These are phyloP conservation scores for Ambrosiella cleistominuta DNA, from an alignment of 2,329 filamentous ascomycete species.

Conservation along the genomic window DNA sequence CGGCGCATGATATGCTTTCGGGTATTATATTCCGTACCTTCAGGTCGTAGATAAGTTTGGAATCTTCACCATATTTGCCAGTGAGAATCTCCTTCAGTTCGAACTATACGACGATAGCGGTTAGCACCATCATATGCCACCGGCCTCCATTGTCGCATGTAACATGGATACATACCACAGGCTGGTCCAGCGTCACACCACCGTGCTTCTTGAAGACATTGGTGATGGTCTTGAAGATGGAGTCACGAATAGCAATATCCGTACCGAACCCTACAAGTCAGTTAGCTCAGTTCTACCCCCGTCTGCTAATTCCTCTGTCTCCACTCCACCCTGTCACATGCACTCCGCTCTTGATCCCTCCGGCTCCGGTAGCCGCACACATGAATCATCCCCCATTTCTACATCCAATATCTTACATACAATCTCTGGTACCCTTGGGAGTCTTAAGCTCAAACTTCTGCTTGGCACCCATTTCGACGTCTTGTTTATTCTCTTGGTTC, in stretches of 20 bases:
- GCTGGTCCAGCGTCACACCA: slow-evolving; percentile 62
- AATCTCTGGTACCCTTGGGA: slow-evolving; percentile 83
- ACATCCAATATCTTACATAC: slow-evolving; percentile 22
- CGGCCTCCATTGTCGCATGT: not conserved
- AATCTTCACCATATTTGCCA: slow-evolving; percentile 85
- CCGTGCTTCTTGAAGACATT: slow-evolving; percentile 72
- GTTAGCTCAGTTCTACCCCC: not conserved
- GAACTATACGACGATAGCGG: slow-evolving; percentile 28
- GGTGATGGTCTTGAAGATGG: slow-evolving; percentile 60
- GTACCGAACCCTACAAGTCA: slow-evolving; percentile 41
- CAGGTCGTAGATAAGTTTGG: slow-evolving; percentile 71
- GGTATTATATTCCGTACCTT: slow-evolving; percentile 6
- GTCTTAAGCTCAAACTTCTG: slow-evolving; percentile 59
- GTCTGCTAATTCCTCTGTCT: not conserved
- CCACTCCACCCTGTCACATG: too few species aligned
- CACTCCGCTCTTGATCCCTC: too few species aligned
- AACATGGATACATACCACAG: slow-evolving; percentile 27
- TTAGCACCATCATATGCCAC: not conserved
- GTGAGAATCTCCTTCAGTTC: slow-evolving; percentile 73
- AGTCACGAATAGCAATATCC: slow-evolving; percentile 65
- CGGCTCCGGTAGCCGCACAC: too few species aligned
- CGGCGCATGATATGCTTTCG: not conserved
- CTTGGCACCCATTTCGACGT: slow-evolving; percentile 22
- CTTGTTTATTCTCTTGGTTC: not conserved
- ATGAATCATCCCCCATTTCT: not conserved